Evolutionary conservation across 2,329 filamentous ascomycete species (phyloP).

Genomic region (Fusarium sacchari): DNA sequence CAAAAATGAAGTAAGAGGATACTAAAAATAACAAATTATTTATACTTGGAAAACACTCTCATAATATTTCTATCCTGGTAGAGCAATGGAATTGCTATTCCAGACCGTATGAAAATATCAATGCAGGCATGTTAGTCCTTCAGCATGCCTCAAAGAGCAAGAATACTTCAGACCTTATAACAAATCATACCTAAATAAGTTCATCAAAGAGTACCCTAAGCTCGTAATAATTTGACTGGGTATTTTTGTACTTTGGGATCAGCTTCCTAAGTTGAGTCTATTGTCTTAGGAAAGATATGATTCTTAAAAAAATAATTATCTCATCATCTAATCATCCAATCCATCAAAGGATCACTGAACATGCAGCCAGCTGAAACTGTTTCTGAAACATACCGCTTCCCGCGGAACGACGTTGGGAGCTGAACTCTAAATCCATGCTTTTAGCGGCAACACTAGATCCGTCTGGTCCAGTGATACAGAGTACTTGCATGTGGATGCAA

Average conservation of each 20-base stretch:
- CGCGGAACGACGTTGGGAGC: not conserved
- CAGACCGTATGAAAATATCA: not conserved
- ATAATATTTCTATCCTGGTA: not conserved
- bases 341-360: not conserved
- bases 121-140: not conserved
- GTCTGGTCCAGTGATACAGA: not conserved
- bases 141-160: not conserved
- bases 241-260: not conserved
- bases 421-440: not conserved
- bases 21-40: not conserved
- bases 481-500: not conserved
- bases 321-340: not conserved
- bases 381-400: not conserved
- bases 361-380: not conserved
- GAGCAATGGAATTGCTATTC: too few relatives aligned
- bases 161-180: too few relatives aligned
- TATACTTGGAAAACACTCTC: not conserved
- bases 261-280: not conserved
- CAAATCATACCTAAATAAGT: not conserved
- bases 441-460: not conserved
- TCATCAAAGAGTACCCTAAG: not conserved
- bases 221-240: not conserved
- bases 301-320: too few relatives aligned
- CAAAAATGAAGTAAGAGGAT: conserved; percentile 2
- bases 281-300: not conserved